Evolutionary conservation across 2,329 filamentous ascomycete genomes (phyloP).

Genomic region (Diplodia corticola): DNA sequence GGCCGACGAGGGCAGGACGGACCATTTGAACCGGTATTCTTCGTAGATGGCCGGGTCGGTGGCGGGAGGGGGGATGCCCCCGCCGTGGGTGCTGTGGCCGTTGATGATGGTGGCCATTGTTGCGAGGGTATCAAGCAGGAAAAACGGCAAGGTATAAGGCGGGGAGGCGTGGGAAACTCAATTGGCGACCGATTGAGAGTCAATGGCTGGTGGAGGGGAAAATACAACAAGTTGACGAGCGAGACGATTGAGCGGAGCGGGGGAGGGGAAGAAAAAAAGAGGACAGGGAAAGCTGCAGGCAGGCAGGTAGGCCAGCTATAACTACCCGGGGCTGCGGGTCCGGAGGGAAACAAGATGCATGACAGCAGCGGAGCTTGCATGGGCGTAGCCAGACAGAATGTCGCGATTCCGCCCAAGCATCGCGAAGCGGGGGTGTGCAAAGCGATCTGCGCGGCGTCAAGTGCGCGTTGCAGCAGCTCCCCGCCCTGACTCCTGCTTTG

Average conservation of each 20-base stretch:
- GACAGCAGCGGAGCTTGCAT: background rate
- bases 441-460: background rate
- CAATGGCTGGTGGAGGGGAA: background rate
- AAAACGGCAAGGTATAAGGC: background rate
- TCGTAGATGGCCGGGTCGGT: slow-evolving; percentile 46
- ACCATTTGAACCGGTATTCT: slow-evolving; percentile 41
- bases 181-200: background rate
- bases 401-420: slow-evolving; percentile 17
- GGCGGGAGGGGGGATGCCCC: background rate
- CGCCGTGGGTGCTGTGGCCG: background rate
- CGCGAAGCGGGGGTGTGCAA: background rate
- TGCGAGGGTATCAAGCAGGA: background rate
- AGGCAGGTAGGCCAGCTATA: slow-evolving; percentile 11
- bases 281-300: background rate
- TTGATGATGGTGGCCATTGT: background rate
- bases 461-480: background rate
- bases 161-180: background rate
- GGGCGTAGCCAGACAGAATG: background rate
- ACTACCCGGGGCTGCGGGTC: background rate
- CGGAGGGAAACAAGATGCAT: background rate
- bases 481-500: no score
- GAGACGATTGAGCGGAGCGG: background rate
- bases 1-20: slow-evolving; percentile 42
- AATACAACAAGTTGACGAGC: background rate
- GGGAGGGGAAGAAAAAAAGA: background rate